These are phyloP conservation scores for Blastobotrys terrestris DNA, from an alignment of 805 yeast genomes.

Conservation along the genomic window DNA sequence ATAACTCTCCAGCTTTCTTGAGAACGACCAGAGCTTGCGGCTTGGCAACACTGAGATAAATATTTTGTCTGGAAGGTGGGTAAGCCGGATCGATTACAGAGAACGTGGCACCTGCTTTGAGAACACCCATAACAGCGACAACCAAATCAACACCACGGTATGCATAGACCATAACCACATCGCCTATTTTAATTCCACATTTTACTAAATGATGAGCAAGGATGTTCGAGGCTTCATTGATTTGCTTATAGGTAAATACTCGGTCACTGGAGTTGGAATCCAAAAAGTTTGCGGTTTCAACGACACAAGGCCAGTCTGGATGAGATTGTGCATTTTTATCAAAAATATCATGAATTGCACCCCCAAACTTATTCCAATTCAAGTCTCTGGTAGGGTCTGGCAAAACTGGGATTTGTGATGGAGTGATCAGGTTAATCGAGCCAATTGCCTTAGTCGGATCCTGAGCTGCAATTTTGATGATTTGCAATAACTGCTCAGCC, in stretches of 20 bases:
- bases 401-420: slow-evolving; percentile 50
- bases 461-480: slow-evolving; percentile 35
- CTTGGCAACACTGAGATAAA: slow-evolving; percentile 86
- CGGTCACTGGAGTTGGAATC: slow-evolving; percentile 45
- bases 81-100: slow-evolving; percentile 98
- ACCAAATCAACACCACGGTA: slow-evolving; percentile 95
- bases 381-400: slow-evolving; percentile 87
- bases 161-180: slow-evolving; percentile 96
- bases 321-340: slow-evolving; percentile 74
- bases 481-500: slow-evolving; percentile 65
- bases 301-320: slow-evolving; percentile 87
- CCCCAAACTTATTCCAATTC: slow-evolving; percentile 87
- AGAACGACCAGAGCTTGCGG: slow-evolving; percentile 89
- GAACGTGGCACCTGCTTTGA: slow-evolving; percentile 98
- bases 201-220: slow-evolving; percentile 83
- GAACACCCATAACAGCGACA: slow-evolving; percentile 95
- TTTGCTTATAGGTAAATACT: slow-evolving; percentile 76
- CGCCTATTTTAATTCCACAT: slow-evolving; percentile 82
- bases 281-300: slow-evolving; percentile 75
- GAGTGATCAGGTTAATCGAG: slow-evolving; percentile 60
- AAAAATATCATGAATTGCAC: slow-evolving; percentile 96
- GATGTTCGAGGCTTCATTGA: slow-evolving; percentile 86
- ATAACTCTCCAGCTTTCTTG: slow-evolving; percentile 81
- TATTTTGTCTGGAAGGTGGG: slow-evolving; percentile 96
- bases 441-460: slow-evolving; percentile 35